These are phyloP conservation scores for Wickerhamiella cacticola DNA, from an alignment of 805 yeast genomes.

Conservation along the genomic window DNA sequence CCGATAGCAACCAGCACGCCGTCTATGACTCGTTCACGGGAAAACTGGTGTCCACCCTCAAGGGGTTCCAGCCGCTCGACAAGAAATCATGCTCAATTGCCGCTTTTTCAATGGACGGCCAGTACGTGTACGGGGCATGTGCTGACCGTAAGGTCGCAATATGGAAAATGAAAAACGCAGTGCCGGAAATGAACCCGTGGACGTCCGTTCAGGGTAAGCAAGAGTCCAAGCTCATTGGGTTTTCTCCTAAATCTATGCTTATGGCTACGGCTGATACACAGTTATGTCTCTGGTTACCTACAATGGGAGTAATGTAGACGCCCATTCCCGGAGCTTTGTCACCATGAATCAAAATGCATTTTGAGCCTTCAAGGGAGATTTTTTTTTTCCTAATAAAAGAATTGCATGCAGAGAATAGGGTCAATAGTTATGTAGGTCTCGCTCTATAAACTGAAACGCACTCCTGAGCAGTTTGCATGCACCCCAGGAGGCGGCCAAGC, in stretches of 20 bases:
- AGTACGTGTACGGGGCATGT: constrained; percentile 47
- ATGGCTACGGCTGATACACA: constrained; percentile 55
- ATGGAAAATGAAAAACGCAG: constrained; percentile 36
- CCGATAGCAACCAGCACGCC: constrained; percentile 46
- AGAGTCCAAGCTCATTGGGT: constrained; percentile 24
- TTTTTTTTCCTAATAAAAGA: too few relatives aligned
- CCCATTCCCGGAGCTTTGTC: too few relatives aligned
- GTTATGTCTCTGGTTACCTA: constrained; percentile 34
- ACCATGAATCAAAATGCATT: too few relatives aligned
- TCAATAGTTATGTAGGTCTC: not conserved
- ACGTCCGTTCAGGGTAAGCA: constrained; percentile 18
- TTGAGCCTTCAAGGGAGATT: too few relatives aligned
- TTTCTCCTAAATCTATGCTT: constrained; percentile 49
- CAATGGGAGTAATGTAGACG: not conserved
- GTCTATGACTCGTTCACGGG: constrained; percentile 59
- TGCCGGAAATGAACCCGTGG: constrained; percentile 21
- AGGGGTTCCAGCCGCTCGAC: constrained; percentile 37
- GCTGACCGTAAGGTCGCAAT: constrained; percentile 41
- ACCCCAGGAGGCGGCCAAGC: not conserved
- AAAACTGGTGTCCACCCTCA: constrained; percentile 34
- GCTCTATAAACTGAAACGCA: too few relatives aligned
- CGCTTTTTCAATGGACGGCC: constrained; percentile 57
- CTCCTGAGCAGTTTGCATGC: not conserved
- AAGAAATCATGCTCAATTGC: constrained; percentile 37
- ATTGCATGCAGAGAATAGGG: not conserved